Evolutionary conservation across 805 yeast genomes (phyloP).

Genomic region (Suhomyces kilbournensis): DNA sequence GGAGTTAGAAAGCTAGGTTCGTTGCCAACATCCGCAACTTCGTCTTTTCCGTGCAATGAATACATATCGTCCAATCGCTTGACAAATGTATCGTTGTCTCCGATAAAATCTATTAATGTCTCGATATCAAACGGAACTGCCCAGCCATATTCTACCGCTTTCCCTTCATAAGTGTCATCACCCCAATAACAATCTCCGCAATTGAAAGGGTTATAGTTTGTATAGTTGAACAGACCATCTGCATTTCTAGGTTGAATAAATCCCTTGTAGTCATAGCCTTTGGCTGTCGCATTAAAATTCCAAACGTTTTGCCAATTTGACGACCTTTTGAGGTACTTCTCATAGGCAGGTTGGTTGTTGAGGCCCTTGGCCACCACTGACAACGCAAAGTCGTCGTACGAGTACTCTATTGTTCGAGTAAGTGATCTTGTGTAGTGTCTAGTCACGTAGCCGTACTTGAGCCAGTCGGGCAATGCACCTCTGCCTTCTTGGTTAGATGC

Average conservation of each 20-base stretch:
- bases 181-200: slow-evolving; percentile 36
- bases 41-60: slow-evolving; percentile 21
- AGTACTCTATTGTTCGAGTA: slow-evolving; percentile 35
- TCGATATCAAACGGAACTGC: slow-evolving; percentile 32
- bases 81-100: slow-evolving; percentile 22
- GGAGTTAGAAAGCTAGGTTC: slow-evolving; percentile 38
- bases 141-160: slow-evolving; percentile 35
- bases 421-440: slow-evolving; percentile 29
- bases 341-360: slow-evolving; percentile 16
- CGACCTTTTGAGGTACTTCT: slow-evolving; percentile 28
- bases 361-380: slow-evolving; percentile 31
- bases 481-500: slow-evolving; percentile 31
- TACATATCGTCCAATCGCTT: slow-evolving; percentile 35
- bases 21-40: slow-evolving; percentile 32
- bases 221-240: slow-evolving; percentile 23
- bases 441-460: slow-evolving; percentile 28
- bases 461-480: slow-evolving; percentile 36
- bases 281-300: slow-evolving; percentile 24
- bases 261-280: slow-evolving; percentile 22
- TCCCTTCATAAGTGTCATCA: slow-evolving; percentile 31
- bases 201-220: slow-evolving; percentile 26
- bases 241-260: slow-evolving; percentile 32
- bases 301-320: slow-evolving; percentile 35
- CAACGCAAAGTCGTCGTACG: slow-evolving; percentile 34
- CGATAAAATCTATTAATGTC: slow-evolving; percentile 23